phyloP scores from a whole-genome alignment of 2,329 filamentous ascomycete genomes.

The Aspergillus clavatus region DNA sequence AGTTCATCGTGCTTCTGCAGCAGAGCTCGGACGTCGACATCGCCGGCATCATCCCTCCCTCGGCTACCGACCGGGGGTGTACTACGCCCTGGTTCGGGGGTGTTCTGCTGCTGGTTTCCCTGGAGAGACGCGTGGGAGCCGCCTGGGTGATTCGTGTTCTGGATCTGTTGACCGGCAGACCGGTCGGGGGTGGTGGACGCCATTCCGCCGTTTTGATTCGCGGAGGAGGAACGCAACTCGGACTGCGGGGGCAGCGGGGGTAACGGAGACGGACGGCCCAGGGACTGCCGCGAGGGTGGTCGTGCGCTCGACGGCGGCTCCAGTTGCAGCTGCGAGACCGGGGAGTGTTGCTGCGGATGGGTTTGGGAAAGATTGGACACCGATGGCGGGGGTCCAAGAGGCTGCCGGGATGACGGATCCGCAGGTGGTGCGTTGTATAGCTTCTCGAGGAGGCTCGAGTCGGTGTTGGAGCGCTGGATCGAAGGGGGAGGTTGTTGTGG shows the following conservation, averaged over 20 bases:
- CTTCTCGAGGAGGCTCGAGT: slow-evolving; percentile 20
- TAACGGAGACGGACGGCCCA: slow-evolving; percentile 20
- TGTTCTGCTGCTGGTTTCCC: slow-evolving; percentile 14
- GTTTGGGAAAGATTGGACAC: slow-evolving; percentile 8
- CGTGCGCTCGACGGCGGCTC: slow-evolving; percentile 11
- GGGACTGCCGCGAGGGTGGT: slow-evolving; percentile 18
- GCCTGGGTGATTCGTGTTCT: slow-evolving; percentile 1
- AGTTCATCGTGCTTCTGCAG: slow-evolving; percentile 43
- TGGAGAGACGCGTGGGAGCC: slow-evolving; percentile 1
- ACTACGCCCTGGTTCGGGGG: slow-evolving; percentile 42
- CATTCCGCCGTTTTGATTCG: slow-evolving; percentile 15
- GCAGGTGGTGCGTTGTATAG: slow-evolving; percentile 18
- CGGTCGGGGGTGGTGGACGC: slow-evolving; percentile 15
- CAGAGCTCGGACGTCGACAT: slow-evolving; percentile 43
- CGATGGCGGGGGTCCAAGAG: slow-evolving; percentile 10
- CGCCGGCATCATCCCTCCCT: slow-evolving; percentile 32
- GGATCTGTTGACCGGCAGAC: slow-evolving; percentile 9
- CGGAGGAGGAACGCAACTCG: slow-evolving; percentile 1
- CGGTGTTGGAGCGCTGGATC: slow-evolving; percentile 25
- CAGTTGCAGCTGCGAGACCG: slow-evolving; percentile 6
- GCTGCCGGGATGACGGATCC: slow-evolving; percentile 11
- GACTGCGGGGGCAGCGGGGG: slow-evolving; percentile 10
- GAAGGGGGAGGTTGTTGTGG: slow-evolving; percentile 12
- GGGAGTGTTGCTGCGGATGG: slow-evolving; percentile 13
- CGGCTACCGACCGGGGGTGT: slow-evolving; percentile 35